A percentile compares a stretch with the other conserved stretches of the same genome.
These are phyloP conservation scores for Diaporthe australafricana DNA, from an alignment of 2,329 filamentous ascomycete genomes.

Conservation along the genomic window DNA sequence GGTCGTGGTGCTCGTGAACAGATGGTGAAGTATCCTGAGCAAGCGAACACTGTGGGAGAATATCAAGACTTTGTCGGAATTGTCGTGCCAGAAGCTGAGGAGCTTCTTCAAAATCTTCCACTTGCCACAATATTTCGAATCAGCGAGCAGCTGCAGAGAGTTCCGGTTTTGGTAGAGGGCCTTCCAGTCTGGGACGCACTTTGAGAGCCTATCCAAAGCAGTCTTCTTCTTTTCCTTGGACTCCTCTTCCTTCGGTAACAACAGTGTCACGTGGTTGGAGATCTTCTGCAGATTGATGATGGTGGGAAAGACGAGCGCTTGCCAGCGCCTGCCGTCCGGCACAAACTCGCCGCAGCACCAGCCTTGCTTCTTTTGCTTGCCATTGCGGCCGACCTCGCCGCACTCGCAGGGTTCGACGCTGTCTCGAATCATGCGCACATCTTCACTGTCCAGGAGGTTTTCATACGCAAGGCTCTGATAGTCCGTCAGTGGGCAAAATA, in stretches of 20 bases:
- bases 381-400: constrained; percentile 57
- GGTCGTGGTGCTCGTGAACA: constrained; percentile 85
- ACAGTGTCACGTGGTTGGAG: constrained; percentile 89
- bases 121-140: constrained; percentile 94
- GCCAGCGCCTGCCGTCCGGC: constrained; percentile 75
- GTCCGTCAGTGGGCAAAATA: constrained; percentile 92
- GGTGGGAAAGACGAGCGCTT: constrained; percentile 83
- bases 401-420: constrained; percentile 79
- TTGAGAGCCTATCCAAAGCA: constrained; percentile 79
- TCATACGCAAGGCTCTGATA: constrained; percentile 86
- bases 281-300: constrained; percentile 88
- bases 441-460: constrained; percentile 79
- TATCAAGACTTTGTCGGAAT: constrained; percentile 93
- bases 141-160: constrained; percentile 82
- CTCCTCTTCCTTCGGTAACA: constrained; percentile 75
- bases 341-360: constrained; percentile 81
- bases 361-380: constrained; percentile 72
- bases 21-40: constrained; percentile 82
- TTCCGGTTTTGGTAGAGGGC: constrained; percentile 80
- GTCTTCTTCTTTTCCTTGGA: constrained; percentile 79
- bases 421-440: constrained; percentile 75
- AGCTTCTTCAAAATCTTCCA: constrained; percentile 93
- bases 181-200: constrained; percentile 82
- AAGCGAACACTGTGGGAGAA: constrained; percentile 94
- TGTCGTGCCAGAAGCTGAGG: constrained; percentile 88